These are phyloP conservation scores for Eucalyptus dawsonii DNA, from an alignment of 345 rosid genomes.

Conservation along the genomic window DNA sequence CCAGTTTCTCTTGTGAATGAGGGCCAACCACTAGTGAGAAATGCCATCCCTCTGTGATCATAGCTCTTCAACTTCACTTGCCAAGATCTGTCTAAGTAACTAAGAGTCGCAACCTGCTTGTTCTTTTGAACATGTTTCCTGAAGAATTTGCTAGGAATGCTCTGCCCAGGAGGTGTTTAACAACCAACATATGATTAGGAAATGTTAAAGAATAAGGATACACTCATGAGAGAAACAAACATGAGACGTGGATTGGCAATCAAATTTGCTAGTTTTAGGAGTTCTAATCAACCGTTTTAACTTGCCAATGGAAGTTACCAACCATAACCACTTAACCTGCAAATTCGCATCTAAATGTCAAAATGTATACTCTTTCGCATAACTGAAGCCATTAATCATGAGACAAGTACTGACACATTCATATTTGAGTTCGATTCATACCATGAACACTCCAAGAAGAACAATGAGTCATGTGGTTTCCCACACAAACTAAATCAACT, in stretches of 20 bases:
- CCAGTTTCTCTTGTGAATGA: not conserved
- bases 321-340: not conserved
- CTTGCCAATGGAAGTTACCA: not conserved
- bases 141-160: not conserved
- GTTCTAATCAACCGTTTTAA: not conserved
- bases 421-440: not conserved
- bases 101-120: not conserved
- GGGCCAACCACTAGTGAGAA: not conserved
- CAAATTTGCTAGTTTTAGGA: not conserved
- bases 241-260: accelerated
- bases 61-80: not conserved
- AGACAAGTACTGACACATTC: not conserved
- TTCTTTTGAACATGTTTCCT: not conserved
- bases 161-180: not conserved
- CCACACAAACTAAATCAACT: not conserved
- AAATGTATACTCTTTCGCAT: not conserved
- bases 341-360: not conserved
- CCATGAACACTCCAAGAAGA: not conserved
- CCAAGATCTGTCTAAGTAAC: not conserved
- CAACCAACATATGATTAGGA: not conserved
- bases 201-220: not conserved
- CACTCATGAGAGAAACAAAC: not conserved
- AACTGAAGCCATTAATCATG: not conserved
- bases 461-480: not conserved
- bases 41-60: not conserved